Conservation (phyloP, 345 rosid species). For the Turritis glabra region DNA sequence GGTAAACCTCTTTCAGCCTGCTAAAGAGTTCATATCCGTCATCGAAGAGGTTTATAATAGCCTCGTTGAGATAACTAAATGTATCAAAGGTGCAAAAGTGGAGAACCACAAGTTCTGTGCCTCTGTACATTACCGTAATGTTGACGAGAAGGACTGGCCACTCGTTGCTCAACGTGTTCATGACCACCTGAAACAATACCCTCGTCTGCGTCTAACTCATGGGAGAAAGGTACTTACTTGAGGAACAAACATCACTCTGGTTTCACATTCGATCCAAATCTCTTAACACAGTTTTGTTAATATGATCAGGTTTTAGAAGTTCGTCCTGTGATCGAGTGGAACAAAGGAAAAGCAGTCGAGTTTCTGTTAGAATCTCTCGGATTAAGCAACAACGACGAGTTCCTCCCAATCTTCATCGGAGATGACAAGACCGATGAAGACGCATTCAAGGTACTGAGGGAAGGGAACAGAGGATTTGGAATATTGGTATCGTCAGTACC, state of each 20-base stretch:
- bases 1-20: constrained; percentile 93
- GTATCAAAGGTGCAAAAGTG: constrained; percentile 75
- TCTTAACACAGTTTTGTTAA: neutral
- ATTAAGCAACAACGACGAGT: constrained; percentile 58
- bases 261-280: neutral
- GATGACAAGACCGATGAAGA: constrained; percentile 93
- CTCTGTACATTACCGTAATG: constrained; percentile 97
- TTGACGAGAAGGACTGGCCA: constrained; percentile 89
- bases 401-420: constrained; percentile 84
- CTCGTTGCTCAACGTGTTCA: constrained; percentile 78
- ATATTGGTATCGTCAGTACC: constrained; percentile 81
- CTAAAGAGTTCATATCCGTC: constrained; percentile 82
- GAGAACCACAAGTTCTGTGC: constrained; percentile 96
- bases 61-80: constrained; percentile 74
- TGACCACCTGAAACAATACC: constrained; percentile 72
- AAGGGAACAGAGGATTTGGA: constrained; percentile 68
- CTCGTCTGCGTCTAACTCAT: constrained; percentile 78
- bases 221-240: constrained; percentile 91
- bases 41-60: constrained; percentile 86
- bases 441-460: constrained; percentile 80
- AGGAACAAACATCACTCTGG: constrained; percentile 47
- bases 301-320: constrained; percentile 84
- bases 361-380: constrained; percentile 92
- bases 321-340: constrained; percentile 94
- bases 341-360: constrained; percentile 94